These are phyloP conservation scores for Globisporangium uncinulatum DNA, from an alignment of 352 stramenopile genomes.

Conservation along the genomic window DNA sequence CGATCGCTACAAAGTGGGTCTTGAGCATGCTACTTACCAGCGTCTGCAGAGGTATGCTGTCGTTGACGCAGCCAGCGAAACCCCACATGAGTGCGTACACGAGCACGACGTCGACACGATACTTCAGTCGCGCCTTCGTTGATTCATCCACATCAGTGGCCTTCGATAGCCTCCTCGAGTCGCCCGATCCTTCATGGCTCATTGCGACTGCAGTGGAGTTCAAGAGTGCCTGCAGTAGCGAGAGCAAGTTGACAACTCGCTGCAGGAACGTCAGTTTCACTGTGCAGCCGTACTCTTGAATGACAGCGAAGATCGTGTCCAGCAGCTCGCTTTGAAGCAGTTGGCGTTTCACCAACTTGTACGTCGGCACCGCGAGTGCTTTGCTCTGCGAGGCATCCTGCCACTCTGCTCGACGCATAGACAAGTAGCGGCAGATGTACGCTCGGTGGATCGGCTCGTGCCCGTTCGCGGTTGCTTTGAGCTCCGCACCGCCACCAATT, in stretches of 20 bases:
- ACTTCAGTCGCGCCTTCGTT: constrained; percentile 4
- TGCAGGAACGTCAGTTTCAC: constrained; percentile 30
- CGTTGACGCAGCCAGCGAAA: constrained; percentile 23
- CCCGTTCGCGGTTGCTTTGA: not conserved
- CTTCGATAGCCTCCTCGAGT: not conserved
- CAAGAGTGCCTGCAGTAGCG: constrained; percentile 40
- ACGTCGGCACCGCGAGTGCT: constrained; percentile 5
- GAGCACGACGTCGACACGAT: constrained; percentile 46
- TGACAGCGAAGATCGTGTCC: constrained; percentile 14
- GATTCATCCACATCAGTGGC: too few species aligned
- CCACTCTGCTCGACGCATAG: constrained; percentile 13
- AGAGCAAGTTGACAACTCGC: constrained; percentile 34
- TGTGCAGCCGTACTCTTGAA: constrained; percentile 23
- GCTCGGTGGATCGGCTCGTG: constrained; percentile 19
- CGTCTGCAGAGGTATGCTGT: constrained; percentile 12
- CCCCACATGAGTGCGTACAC: constrained; percentile 54
- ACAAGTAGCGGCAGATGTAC: constrained; percentile 23
- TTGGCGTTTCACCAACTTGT: constrained; percentile 18
- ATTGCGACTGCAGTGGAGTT: not conserved
- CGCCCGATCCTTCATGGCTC: constrained; percentile 1
- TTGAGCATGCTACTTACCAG: constrained; percentile 28
- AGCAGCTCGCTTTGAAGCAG: constrained; percentile 23
- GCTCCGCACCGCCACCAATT: not conserved
- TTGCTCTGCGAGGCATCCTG: not conserved
- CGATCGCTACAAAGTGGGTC: constrained; percentile 25